Evolutionary conservation across 352 stramenopile genomes (phyloP).

Genomic region (Globisporangium heterothallicum): DNA sequence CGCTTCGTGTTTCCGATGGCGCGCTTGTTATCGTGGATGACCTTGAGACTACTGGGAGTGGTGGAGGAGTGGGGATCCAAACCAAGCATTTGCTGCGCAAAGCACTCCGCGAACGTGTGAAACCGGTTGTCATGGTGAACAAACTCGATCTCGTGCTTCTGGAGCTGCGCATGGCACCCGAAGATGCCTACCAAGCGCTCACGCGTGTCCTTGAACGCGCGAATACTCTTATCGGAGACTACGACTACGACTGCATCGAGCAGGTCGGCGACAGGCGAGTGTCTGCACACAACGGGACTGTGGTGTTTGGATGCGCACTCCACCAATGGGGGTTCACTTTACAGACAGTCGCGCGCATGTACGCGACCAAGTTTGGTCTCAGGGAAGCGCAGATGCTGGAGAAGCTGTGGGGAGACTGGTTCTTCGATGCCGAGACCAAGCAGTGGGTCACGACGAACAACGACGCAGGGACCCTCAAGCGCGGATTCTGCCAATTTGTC

Average conservation of each 20-base stretch:
- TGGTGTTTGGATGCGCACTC: slow-evolving; percentile 98
- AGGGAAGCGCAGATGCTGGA: slow-evolving; percentile 98
- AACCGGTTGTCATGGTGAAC: slow-evolving; percentile 99
- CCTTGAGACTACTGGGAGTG: slow-evolving; percentile 36
- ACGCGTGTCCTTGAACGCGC: slow-evolving; percentile 97
- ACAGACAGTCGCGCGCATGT: slow-evolving; percentile 98
- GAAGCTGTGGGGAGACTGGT: slow-evolving; percentile 99
- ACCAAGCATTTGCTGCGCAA: slow-evolving; percentile 99
- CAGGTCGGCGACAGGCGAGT: slow-evolving; percentile 96
- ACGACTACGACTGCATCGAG: slow-evolving; percentile 90
- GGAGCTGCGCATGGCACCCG: slow-evolving; percentile 97
- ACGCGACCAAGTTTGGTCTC: slow-evolving; percentile 98
- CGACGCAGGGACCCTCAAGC: slow-evolving; percentile 90
- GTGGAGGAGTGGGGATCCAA: slow-evolving; percentile 99
- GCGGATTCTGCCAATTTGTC: slow-evolving; percentile 99
- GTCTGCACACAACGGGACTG: slow-evolving; percentile 96
- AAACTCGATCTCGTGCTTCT: slow-evolving; percentile 99
- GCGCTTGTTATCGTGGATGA: slow-evolving; percentile 29
- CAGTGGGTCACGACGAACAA: slow-evolving; percentile 96
- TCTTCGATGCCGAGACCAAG: slow-evolving; percentile 93
- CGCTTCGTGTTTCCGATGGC: slow-evolving; percentile 98
- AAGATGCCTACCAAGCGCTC: slow-evolving; percentile 99
- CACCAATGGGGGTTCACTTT: slow-evolving; percentile 99
- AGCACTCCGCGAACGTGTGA: slow-evolving; percentile 96
- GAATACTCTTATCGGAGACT: slow-evolving; percentile 99